phyloP scores from a whole-genome alignment of 1,284 basidiomycete genomes.

The Hypsizygus ulmarius region DNA sequence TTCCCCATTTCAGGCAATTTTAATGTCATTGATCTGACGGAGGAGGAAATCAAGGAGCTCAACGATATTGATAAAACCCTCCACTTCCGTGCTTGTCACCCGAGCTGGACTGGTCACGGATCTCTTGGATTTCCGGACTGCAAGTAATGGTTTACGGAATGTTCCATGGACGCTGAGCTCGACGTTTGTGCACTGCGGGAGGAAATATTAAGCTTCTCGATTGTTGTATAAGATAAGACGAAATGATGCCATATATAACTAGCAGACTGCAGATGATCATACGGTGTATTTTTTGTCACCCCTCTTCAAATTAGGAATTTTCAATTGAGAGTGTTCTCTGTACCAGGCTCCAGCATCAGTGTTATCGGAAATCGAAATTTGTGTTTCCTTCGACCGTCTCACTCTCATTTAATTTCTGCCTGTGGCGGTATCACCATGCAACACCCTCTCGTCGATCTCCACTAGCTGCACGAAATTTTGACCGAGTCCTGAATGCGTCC shows the following conservation, averaged over 20 bases:
- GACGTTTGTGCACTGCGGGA: too few species aligned
- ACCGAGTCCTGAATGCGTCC: neutral
- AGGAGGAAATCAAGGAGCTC: constrained; percentile 56
- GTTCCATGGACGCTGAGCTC: neutral
- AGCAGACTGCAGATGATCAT: neutral
- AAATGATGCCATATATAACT: neutral
- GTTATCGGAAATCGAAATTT: too few species aligned
- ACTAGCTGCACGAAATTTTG: neutral
- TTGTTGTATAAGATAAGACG: neutral
- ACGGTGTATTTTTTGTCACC: neutral
- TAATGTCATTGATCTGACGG: constrained; percentile 53
- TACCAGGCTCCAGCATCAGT: too few species aligned
- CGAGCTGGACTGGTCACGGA: constrained; percentile 21
- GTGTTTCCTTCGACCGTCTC: too few species aligned
- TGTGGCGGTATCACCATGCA: too few species aligned
- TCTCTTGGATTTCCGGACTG: neutral
- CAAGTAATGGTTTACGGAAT: neutral
- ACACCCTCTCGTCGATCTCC: too few species aligned
- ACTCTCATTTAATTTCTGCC: too few species aligned
- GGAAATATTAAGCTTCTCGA: neutral
- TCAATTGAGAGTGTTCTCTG: too few species aligned
- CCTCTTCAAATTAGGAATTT: too few species aligned
- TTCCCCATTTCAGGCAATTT: constrained; percentile 41
- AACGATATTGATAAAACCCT: constrained; percentile 52
- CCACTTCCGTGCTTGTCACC: constrained; percentile 62